A percentile compares a stretch with the other conserved stretches of the same genome.
Conservation (phyloP, 2,329 filamentous ascomycete species). For the Rasamsonia emersonii region DNA sequence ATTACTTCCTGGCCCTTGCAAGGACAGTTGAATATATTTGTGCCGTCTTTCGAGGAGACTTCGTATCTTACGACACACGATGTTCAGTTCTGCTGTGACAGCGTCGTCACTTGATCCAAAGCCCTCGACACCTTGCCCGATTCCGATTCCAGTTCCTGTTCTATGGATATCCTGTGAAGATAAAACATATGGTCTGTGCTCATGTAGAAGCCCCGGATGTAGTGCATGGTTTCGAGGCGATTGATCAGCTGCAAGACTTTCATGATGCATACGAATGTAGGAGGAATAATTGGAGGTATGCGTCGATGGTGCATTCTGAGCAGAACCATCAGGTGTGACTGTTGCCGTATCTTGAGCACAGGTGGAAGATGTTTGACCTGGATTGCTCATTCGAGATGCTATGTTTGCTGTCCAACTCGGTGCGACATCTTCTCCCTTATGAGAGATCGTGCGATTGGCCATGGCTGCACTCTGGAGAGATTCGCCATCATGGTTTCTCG, state of each 20-base stretch:
- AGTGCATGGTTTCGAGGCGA: conserved; percentile 41
- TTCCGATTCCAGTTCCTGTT: conserved; percentile 49
- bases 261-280: conserved; percentile 7
- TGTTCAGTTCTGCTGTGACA: conserved; percentile 72
- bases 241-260: conserved; percentile 39
- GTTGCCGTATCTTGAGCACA: conserved; percentile 10
- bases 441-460: conserved; percentile 9
- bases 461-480: conserved; percentile 28
- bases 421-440: conserved; percentile 7
- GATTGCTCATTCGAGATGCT: conserved; percentile 15
- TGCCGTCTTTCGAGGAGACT: conserved; percentile 78
- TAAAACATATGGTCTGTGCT: conserved; percentile 45
- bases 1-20: conserved; percentile 75
- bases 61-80: conserved; percentile 86
- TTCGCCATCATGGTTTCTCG: conserved; percentile 28
- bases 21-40: conserved; percentile 78
- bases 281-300: background rate
- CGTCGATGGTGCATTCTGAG: too few species aligned
- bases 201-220: conserved; percentile 47
- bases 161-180: conserved; percentile 50
- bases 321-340: too few species aligned
- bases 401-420: conserved; percentile 8
- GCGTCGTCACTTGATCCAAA: conserved; percentile 66
- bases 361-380: conserved; percentile 6
- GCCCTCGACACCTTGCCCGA: conserved; percentile 54